Base-by-base conservation (phyloP, 73 alveolate genomes). In the Paramecium tetraurelia region DNA sequence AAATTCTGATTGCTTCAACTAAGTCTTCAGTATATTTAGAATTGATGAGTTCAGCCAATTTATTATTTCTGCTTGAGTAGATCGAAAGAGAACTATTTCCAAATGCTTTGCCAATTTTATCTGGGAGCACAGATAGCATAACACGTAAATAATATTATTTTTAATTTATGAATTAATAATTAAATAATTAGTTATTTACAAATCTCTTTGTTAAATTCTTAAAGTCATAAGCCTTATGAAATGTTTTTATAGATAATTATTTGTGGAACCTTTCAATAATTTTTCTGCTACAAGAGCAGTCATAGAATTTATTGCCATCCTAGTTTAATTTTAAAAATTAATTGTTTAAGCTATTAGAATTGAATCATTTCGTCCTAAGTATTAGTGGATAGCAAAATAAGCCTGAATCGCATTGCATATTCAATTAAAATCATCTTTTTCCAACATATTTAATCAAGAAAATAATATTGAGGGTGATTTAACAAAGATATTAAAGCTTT, bases 1-100 rank as follows among this genome's bases (percentile, higher is more conserved):
- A 35, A 14, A 75, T 40, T 75, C 29, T 75, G 36, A 75, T 31
- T 36, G 87, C 87, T 75, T 75, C 68, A 36, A 75, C 33, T 40
- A 75, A 3, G n/a, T 75, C 87, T 21, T 75, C 87, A 7, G 58
- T 75, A 8, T 75, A 36, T 75, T 75, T 75, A 36, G 87, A 75
- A 40, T 75, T 75, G 87, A 75, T 75, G 1, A 21, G 29, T 75
- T 75, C 87, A n/a, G 87, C 58, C 35, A 75, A 40, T 36, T 75
- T 75, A 53, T 53, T 53, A 12, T 53, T 53, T 53, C 7, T 53
- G 14, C 31, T 53, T 53, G 27, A n/a, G 14, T 20, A 53, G 31
- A 53, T n/a, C 9, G 69, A 53, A 53, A 53, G 69, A 2, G 69
- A n/a, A 53, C 69, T 35, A 53, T 53, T 53, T 53, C 69, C 69